These are phyloP conservation scores for Cadophora sp. DNA, from an alignment of 2,329 filamentous ascomycete genomes.

Conservation along the genomic window DNA sequence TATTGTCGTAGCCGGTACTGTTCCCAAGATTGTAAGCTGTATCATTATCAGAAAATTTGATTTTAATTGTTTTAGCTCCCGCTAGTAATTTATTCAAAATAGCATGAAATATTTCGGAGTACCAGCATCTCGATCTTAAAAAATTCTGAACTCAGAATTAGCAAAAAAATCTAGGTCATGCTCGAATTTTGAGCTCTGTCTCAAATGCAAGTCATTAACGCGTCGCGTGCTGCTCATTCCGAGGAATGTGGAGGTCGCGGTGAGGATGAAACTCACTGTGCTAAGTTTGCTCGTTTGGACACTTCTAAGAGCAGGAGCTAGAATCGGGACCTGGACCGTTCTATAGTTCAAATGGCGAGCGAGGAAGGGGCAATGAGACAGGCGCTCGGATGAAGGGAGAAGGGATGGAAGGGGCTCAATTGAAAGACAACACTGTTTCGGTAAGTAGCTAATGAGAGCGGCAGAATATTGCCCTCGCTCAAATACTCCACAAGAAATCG, in stretches of 20 bases:
- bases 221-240: neutral
- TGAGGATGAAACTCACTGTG: neutral
- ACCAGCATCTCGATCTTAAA: too few species aligned
- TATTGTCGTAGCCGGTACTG: neutral
- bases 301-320: neutral
- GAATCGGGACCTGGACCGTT: neutral
- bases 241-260: neutral
- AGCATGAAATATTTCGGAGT: neutral
- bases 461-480: neutral
- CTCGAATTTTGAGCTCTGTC: neutral
- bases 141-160: too few species aligned
- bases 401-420: neutral
- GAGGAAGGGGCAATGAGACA: neutral
- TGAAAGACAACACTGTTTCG: neutral
- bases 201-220: neutral
- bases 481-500: neutral
- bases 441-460: neutral
- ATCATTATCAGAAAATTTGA: neutral
- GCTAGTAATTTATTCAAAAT: neutral
- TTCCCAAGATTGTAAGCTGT: neutral
- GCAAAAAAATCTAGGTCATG: neutral
- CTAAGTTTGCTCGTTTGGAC: too few species aligned
- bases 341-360: neutral
- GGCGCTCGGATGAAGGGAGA: neutral
- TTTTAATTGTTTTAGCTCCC: neutral